Evolutionary conservation across 768 basidiomycete species (phyloP), one percentile per base, ranked within the genome.

Genomic region (Cyathus striatus): DNA sequence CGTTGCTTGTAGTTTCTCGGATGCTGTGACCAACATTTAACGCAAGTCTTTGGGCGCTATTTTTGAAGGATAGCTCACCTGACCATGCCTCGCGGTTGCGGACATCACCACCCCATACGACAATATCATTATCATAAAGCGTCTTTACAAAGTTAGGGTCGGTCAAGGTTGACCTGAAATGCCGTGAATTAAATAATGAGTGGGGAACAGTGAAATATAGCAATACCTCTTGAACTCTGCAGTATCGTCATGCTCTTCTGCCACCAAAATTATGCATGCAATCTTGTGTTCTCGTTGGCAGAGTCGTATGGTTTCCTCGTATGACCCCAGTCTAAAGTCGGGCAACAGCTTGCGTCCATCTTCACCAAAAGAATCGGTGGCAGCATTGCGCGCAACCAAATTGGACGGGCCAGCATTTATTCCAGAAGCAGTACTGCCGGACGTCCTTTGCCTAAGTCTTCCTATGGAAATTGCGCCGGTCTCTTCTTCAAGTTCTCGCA

Each of bases 61-160:
- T n/a, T n/a, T n/a, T 17, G n/a, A 17, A 32, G 22, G 22, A 16
- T 25, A n/a, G 49, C 65, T 40, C 40, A 72, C 72, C 86, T 70
- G 65, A 68, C 77, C 91, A 92, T 4, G 89, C 80, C 48, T 95
- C 90, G 25, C 72, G 71, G 52, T 88, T 85, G 24, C 84, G 73
- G 6, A 96, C 79, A 56, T 97, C 94, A 13, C 90, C 94, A 3
- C 87, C 95, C 95, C 94, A 99, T 6, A 91, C 79, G 14, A 92
- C 53, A 41, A 95, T 72, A 39, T 84, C 70, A 58, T 92, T 86
- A 24, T 86, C 81, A 38, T 76, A 73, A 18, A 96, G 68, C 2
- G 78, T 60, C 20, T 74, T 75, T 5, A 93, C 77, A 35, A 97
- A 73, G 6, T 71, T 65, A 2, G 81, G 64, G 54, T 95, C 82